Evolutionary conservation across 805 yeast genomes (phyloP).

Genomic region (Saccharomycopsis amapae): DNA sequence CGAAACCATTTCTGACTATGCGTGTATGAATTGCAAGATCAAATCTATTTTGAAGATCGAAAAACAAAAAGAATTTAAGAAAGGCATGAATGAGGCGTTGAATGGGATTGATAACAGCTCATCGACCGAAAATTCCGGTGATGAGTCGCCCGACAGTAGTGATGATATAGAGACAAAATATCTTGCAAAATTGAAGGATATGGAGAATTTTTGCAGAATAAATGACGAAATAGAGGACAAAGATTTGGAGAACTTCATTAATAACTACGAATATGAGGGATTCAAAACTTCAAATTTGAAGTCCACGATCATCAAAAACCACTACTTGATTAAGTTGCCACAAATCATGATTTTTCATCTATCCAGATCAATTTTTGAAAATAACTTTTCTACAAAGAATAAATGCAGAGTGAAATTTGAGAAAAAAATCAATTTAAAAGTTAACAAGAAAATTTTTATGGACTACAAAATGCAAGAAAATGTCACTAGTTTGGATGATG

Average conservation of each 20-base stretch:
- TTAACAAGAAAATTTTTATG: constrained; percentile 34
- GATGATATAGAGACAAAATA: constrained; percentile 29
- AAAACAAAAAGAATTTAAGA: constrained; percentile 21
- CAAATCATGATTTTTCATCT: constrained; percentile 70
- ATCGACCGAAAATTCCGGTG: not conserved
- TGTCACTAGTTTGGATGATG: constrained; percentile 25
- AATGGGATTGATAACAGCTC: not conserved
- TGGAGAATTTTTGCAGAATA: constrained; percentile 37
- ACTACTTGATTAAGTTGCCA: constrained; percentile 60
- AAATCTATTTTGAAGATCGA: constrained; percentile 35
- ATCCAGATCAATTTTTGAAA: constrained; percentile 73
- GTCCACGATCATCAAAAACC: constrained; percentile 62
- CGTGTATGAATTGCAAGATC: constrained; percentile 67
- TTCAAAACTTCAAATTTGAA: constrained; percentile 41
- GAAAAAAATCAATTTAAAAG: constrained; percentile 43
- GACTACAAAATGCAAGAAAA: constrained; percentile 27
- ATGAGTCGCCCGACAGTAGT: constrained; percentile 1
- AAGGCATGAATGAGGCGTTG: constrained; percentile 12
- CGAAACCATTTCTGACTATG: constrained; percentile 72
- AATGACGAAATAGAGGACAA: constrained; percentile 57
- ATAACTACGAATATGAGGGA: constrained; percentile 38
- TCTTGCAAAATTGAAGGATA: constrained; percentile 31
- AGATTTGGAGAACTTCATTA: constrained; percentile 41
- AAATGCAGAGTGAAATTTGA: constrained; percentile 64
- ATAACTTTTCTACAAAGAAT: constrained; percentile 62